Conservation (phyloP, 2,329 filamentous ascomycete genomes). For the Thelonectria blattea region DNA sequence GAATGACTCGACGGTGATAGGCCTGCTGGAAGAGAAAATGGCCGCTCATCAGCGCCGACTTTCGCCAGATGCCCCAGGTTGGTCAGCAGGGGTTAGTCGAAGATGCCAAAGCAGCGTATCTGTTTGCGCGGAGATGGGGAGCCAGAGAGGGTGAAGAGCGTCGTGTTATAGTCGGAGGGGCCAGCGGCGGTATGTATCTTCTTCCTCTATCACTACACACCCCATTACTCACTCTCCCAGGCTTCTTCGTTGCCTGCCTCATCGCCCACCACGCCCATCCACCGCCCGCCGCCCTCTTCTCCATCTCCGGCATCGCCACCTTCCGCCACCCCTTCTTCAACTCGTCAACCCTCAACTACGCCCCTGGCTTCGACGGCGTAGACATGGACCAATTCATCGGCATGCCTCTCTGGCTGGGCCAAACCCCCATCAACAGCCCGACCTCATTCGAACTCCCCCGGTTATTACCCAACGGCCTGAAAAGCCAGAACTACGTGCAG, state of each 20-base stretch:
- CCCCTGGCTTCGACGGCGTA: conserved; percentile 35
- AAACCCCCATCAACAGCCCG: conserved; percentile 17
- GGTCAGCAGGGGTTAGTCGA: conserved; percentile 37
- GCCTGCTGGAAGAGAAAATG: conserved; percentile 41
- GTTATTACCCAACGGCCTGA: conserved; percentile 37
- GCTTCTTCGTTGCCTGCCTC: conserved; percentile 42
- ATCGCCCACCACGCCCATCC: conserved; percentile 40
- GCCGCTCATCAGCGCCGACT: conserved; percentile 44
- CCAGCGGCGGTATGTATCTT: conserved; percentile 40
- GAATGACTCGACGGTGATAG: conserved; percentile 17
- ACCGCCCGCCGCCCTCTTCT: conserved; percentile 42
- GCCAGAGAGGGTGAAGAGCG: conserved; percentile 22
- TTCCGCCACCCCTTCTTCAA: conserved; percentile 46
- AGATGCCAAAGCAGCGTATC: conserved; percentile 42
- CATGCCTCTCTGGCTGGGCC: conserved; percentile 35
- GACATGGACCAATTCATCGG: conserved; percentile 34
- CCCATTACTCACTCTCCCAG: conserved; percentile 20
- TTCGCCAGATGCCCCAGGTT: conserved; percentile 45
- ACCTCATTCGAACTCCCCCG: conserved; percentile 37
- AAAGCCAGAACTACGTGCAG: conserved; percentile 32
- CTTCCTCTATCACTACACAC: not conserved
- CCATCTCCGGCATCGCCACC: conserved; percentile 45
- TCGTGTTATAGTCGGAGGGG: conserved; percentile 42
- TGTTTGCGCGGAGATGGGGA: conserved; percentile 38
- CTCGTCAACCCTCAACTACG: conserved; percentile 40